Percentiles rank a stretch among this genome's conserved stretches.
Conservation (phyloP, 768 basidiomycete genomes). For the Suillus luteus region DNA sequence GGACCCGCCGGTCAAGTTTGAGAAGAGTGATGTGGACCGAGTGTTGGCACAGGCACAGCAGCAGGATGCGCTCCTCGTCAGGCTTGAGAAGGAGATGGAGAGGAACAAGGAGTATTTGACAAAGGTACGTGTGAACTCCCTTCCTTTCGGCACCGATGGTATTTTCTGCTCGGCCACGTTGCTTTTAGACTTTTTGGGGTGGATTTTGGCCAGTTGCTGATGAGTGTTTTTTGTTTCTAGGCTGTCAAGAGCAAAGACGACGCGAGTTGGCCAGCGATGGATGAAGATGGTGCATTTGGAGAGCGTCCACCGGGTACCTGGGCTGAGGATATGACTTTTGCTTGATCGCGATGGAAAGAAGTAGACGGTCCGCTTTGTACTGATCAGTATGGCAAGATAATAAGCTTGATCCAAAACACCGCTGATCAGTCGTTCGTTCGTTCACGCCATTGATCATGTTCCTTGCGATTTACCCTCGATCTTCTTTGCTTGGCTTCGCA, state of each 20-base stretch:
- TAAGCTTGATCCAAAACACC: conserved; percentile 10
- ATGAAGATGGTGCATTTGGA: conserved; percentile 28
- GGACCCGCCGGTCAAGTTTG: conserved; percentile 59
- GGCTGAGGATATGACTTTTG: conserved; percentile 31
- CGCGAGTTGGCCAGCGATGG: conserved; percentile 24
- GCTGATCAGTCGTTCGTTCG: not conserved
- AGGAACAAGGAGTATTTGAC: conserved; percentile 70
- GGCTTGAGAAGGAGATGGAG: conserved; percentile 40
- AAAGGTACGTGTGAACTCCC: conserved; percentile 48
- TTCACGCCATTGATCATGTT: not conserved
- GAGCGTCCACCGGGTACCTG: conserved; percentile 21
- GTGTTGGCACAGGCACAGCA: conserved; percentile 57
- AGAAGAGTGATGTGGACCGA: conserved; percentile 60
- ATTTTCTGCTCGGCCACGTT: not conserved
- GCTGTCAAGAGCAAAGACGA: conserved; percentile 35
- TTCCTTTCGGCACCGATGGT: not conserved
- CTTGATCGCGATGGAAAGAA: conserved; percentile 2
- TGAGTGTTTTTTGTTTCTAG: conserved; percentile 17
- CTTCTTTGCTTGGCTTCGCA: not conserved
- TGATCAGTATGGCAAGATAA: conserved; percentile 24
- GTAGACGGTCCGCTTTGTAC: not conserved
- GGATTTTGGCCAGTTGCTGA: not conserved
- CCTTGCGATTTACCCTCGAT: not conserved
- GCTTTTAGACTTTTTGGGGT: not conserved
- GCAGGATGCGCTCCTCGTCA: conserved; percentile 33